Conservation (phyloP, 1,284 basidiomycete species). For the Caloboletus firmus region DNA sequence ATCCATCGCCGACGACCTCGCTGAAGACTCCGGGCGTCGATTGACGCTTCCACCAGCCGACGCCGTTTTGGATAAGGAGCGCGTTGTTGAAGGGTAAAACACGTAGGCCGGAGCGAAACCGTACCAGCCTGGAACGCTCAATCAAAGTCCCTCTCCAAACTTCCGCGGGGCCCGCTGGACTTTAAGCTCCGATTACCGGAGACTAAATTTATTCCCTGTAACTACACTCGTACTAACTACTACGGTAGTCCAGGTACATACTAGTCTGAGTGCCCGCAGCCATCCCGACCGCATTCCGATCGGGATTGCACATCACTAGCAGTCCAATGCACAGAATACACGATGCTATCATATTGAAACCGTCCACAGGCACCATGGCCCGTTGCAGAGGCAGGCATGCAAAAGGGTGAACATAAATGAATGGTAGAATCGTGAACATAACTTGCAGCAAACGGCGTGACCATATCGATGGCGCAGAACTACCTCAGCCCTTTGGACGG, state of each 20-base stretch:
- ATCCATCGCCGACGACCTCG: conserved; percentile 50
- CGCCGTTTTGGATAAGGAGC: conserved; percentile 61
- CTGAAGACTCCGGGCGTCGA: conserved; percentile 75
- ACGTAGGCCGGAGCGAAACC: conserved; percentile 35
- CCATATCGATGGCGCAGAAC: not conserved
- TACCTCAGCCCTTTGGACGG: not conserved
- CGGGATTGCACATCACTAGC: not conserved
- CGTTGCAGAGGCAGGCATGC: not conserved
- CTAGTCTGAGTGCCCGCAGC: not conserved
- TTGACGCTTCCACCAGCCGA: conserved; percentile 67
- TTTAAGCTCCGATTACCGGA: conserved; percentile 27
- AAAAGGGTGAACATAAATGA: not conserved
- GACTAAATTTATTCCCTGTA: conserved; percentile 9
- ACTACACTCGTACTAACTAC: not conserved
- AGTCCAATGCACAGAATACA: not conserved
- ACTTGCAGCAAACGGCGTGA: not conserved
- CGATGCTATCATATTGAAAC: not conserved
- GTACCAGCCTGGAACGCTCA: conserved; percentile 36
- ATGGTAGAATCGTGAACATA: no score
- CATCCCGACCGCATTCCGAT: not conserved
- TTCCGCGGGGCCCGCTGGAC: conserved; percentile 4
- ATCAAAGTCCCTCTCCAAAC: conserved; percentile 20
- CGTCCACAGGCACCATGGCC: not conserved
- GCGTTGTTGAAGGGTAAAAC: conserved; percentile 27
- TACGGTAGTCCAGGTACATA: not conserved